Percentiles rank a stretch among this genome's conserved stretches.
These are phyloP conservation scores for Echinochloa phyllopogon DNA, from an alignment of 176 grass and related monocot species.

Conservation along the genomic window DNA sequence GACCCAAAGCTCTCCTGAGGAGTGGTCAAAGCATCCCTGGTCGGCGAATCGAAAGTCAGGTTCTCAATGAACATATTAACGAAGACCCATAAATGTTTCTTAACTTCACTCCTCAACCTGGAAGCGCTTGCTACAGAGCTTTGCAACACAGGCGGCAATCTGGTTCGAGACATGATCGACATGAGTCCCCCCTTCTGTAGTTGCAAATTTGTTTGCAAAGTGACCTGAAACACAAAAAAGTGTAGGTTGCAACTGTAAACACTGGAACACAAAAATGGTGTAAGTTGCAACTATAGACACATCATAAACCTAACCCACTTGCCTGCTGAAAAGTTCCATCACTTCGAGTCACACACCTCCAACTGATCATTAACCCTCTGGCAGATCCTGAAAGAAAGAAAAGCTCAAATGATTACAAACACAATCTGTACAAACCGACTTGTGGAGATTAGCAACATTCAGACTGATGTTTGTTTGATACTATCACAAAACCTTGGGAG, in stretches of 20 bases:
- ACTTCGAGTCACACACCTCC: conserved; percentile 73
- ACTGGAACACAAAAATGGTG: neutral
- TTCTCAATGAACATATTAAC: conserved; percentile 84
- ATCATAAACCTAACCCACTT: neutral
- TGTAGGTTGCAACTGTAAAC: neutral
- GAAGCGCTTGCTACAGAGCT: conserved; percentile 56
- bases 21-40: conserved; percentile 85
- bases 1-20: conserved; percentile 78
- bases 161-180: conserved; percentile 77
- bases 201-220: conserved; percentile 77
- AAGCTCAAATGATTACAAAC: neutral
- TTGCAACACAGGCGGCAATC: conserved; percentile 57
- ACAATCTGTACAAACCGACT: neutral
- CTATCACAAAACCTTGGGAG: conserved; percentile 54
- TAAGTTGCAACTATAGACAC: neutral
- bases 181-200: conserved; percentile 72
- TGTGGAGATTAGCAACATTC: neutral
- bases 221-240: conserved; percentile 54
- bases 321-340: conserved; percentile 92
- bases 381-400: conserved; percentile 38
- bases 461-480: neutral
- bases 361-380: conserved; percentile 76
- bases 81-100: conserved; percentile 81
- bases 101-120: conserved; percentile 64
- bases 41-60: conserved; percentile 87